These are phyloP conservation scores for Cornus kousa DNA, from an alignment of 148 eudicot species.

Conservation along the genomic window DNA sequence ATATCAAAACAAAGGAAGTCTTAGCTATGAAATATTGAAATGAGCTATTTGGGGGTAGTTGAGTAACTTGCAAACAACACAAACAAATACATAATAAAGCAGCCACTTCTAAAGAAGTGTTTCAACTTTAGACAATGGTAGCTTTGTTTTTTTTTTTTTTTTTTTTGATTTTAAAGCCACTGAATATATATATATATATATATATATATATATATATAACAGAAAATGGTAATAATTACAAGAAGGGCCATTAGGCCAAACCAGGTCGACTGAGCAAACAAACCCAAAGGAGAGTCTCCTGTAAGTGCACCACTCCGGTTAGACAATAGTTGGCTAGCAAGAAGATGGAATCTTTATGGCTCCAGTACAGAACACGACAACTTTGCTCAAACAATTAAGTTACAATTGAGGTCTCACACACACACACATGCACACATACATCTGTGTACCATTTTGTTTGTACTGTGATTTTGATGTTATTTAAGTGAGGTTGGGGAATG, in stretches of 20 bases:
- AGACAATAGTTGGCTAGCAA: neutral
- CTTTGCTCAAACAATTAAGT: neutral
- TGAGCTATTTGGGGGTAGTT: neutral
- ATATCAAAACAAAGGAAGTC: too few species aligned
- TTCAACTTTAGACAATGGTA: neutral
- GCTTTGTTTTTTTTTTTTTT: too few species aligned
- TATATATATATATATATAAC: too few species aligned
- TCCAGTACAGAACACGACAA: neutral
- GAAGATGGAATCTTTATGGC: neutral
- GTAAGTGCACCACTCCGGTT: too few species aligned
- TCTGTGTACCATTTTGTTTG: neutral
- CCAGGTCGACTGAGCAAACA: too few species aligned
- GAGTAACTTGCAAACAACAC: neutral
- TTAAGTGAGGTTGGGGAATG: neutral
- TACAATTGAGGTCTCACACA: too few species aligned
- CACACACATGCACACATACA: too few species aligned
- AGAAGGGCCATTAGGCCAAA: too few species aligned
- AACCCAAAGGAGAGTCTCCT: too few species aligned
- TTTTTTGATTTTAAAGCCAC: too few species aligned
- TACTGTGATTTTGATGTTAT: neutral
- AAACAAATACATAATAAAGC: neutral
- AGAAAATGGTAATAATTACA: too few species aligned
- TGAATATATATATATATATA: too few species aligned
- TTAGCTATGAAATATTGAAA: neutral
- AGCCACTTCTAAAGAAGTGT: neutral